Evolutionary conservation across 208 protist genomes (phyloP).

Genomic region (Leishmania amazonensis): DNA sequence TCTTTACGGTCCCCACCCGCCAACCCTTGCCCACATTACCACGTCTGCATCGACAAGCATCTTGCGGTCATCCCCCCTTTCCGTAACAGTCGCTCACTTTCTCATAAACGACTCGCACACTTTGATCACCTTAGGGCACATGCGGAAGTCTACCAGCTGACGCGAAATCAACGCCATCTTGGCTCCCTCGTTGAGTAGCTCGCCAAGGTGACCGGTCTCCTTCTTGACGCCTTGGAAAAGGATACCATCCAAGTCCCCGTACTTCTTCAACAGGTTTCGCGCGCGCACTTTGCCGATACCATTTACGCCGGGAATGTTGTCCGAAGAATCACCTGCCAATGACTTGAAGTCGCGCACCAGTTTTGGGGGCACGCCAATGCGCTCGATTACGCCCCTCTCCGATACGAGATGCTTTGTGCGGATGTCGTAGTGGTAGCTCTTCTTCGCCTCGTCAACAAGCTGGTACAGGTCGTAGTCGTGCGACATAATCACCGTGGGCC

Average conservation of each 20-base stretch:
- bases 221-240: slow-evolving; percentile 68
- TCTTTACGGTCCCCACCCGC: background rate
- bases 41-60: background rate
- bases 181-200: slow-evolving; percentile 52
- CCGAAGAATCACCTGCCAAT: slow-evolving; percentile 81
- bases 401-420: slow-evolving; percentile 88
- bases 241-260: slow-evolving; percentile 85
- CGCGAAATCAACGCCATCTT: slow-evolving; percentile 69
- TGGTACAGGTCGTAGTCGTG: slow-evolving; percentile 92
- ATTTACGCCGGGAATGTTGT: slow-evolving; percentile 89
- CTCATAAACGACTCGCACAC: slow-evolving; percentile 78
- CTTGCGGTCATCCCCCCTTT: background rate
- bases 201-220: slow-evolving; percentile 61
- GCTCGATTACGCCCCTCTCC: slow-evolving; percentile 79
- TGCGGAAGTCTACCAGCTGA: slow-evolving; percentile 79
- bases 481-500: slow-evolving; percentile 85
- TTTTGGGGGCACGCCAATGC: slow-evolving; percentile 81
- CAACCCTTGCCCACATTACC: background rate
- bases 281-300: slow-evolving; percentile 87
- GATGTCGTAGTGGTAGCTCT: slow-evolving; percentile 86
- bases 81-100: slow-evolving; percentile 22
- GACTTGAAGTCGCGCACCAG: slow-evolving; percentile 89
- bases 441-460: slow-evolving; percentile 77
- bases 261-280: slow-evolving; percentile 83
- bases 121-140: slow-evolving; percentile 79